A percentile compares a stretch with the other conserved stretches of the same genome.
phyloP scores from a whole-genome alignment of 23 red algal genomes.

The Gracilaria gracilis region DNA sequence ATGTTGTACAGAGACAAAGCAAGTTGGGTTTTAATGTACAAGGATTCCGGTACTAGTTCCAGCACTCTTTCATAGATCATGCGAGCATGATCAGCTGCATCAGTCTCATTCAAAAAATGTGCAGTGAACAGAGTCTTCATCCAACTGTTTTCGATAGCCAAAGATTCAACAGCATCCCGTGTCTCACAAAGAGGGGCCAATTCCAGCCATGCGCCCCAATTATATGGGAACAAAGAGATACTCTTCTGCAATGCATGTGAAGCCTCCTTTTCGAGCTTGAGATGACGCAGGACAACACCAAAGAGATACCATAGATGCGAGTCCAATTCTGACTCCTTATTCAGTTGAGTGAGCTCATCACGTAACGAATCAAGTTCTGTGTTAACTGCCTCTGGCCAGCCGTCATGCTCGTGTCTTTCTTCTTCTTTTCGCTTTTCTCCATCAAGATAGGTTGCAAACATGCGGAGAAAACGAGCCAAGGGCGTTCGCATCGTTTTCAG shows the following conservation, averaged over 20 bases:
- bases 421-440: slow-evolving; percentile 92
- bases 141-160: slow-evolving; percentile 65
- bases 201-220: slow-evolving; percentile 84
- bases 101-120: slow-evolving; percentile 47
- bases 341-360: slow-evolving; percentile 35
- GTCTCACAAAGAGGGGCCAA: slow-evolving; percentile 64
- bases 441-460: slow-evolving; percentile 82
- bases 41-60: slow-evolving; percentile 50
- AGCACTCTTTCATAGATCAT: slow-evolving; percentile 57
- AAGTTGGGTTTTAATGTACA: slow-evolving; percentile 56
- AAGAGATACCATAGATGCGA: slow-evolving; percentile 67
- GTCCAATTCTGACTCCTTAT: slow-evolving; percentile 32
- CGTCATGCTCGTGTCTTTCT: slow-evolving; percentile 61
- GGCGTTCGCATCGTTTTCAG: slow-evolving; percentile 44
- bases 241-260: slow-evolving; percentile 43
- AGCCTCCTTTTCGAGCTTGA: slow-evolving; percentile 40
- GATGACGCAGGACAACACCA: slow-evolving; percentile 67
- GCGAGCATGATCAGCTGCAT: slow-evolving; percentile 60
- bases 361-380: slow-evolving; percentile 62
- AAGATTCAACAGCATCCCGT: slow-evolving; percentile 23
- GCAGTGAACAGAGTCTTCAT: slow-evolving; percentile 78
- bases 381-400: slow-evolving; percentile 58
- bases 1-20: slow-evolving; percentile 82
- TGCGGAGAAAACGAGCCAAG: slow-evolving; percentile 75
- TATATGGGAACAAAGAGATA: slow-evolving; percentile 61